Evolutionary conservation across 2,329 filamentous ascomycete species (phyloP), one percentile per base, ranked within the genome.

Genomic region (Colletotrichum shisoi): DNA sequence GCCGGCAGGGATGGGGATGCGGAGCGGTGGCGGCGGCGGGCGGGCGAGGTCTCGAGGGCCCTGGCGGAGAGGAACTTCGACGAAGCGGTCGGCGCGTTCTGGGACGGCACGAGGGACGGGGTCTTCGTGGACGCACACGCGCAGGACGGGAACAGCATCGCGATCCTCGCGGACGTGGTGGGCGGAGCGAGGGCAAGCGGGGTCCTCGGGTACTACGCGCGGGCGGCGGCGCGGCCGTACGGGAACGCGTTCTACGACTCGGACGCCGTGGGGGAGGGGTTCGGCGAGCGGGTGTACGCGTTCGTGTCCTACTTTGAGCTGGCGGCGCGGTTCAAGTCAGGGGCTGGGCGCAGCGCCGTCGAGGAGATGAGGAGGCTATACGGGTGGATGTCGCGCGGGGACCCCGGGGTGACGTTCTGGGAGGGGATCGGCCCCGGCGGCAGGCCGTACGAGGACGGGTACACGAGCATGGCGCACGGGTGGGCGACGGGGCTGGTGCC

Each of bases 271-370:
- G 72, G 70, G 0, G 69, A 68, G 0, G 79, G 76, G 0, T 83
- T 79, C 70, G 77, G 77, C 2, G 72, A 80, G 57, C 77, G 82
- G 13, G 83, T 85, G 3, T 85, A 85, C 62, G 77, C 83, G 2
- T 84, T 85, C 68, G 79, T 82, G 19, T 84, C 83, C 2, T 85
- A 83, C 71, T 85, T 85, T 69, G 83, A 85, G 73, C 76, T 83
- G 19, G 76, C 79, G n/a, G 83, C 83, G 13, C 80, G 83, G 11
- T 84, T 85, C 70, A 71, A 74, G 24, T 73, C 58, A 11, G 34
- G 61, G 34, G 63, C 74, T 4, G 73, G 73, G 1, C 71, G 67
- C 1, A 77, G 77, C 7, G 83, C 79, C 0, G 71, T 83, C 0
- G 81, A 84, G 31, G 78, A 84, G 71, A 75, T 84, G 15, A 73